Base-by-base conservation (phyloP, 2,329 filamentous ascomycete genomes). In the Diaporthe longicolla region DNA sequence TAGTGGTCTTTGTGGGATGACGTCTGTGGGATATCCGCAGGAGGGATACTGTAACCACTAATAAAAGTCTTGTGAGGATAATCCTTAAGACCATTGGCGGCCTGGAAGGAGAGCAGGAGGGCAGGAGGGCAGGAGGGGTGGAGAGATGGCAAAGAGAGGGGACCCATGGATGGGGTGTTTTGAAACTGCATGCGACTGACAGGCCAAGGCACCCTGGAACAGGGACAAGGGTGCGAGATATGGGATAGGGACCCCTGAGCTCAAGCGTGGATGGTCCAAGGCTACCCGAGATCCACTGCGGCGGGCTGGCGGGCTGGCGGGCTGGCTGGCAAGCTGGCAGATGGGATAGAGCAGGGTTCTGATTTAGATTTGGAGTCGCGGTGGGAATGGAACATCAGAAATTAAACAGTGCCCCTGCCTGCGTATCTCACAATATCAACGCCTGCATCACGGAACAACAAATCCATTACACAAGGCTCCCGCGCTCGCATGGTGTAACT, bases 381-480 rank as follows among this genome's bases (percentile, higher is more conserved):
- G 32, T 58, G 32, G 50, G 13, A n/a, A 71, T 63, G 69, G 69
- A 43, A 71, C 69, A 63, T 24, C 29, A 71, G 69, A 71, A 40
- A 71, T 71, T 71, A 71, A 66, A 52, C 43, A 63, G 69, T 29
- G 69, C 57, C 69, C 57, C 45, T 71, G 69, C 40, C 55, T 52
- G 69, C 55, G 43, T 43, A 54, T 40, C 58, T 61, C 69, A 54
- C n/a, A 29, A 63, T 54, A n/a, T 59, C 37, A 48, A 54, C 32
- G 32, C 69, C 26, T 45, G 57, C 69, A 48, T 11, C n/a, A 24
- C 26, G 24, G n/a, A 13, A 50, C 59, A 35, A 13, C 37, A 66
- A 43, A 50, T 17, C n/a, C 40, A 50, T 9, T 35, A 24, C 43
- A 50, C 59, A 48, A 48, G 59, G 40, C 8, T 48, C 37, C 59